Evolutionary conservation across 768 basidiomycete genomes (phyloP), one percentile per base, ranked within the genome.

Genomic region (Boletus edulis): DNA sequence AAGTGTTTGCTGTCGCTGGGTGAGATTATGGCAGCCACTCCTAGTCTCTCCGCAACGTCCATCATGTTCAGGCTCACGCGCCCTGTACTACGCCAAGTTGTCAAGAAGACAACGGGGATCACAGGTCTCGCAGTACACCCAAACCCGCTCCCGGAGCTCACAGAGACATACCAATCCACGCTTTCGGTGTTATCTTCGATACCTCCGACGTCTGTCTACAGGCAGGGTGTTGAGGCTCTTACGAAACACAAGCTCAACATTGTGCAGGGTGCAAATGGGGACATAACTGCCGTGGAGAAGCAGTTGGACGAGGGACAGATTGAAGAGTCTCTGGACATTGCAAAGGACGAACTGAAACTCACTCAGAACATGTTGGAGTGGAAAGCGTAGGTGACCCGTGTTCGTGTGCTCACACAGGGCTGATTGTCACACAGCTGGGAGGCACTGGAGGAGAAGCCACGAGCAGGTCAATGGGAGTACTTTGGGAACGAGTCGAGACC

Each of bases 401-500:
- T 45, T 31, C 13, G 12, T 46, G 39, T 37, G 51, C 55, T 35
- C 40, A 35, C 32, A 46, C 14, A 32, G 41, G 40, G 54, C 49
- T 58, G 42, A 60, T 31, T 32, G 5, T 58, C 4, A 20, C 55
- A 43, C 62, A 94, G 95, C 38, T 97, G 93, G 94, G 94, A 96
- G 69, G 79, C 90, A 15, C 74, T 97, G 58, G 87, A 87, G 67
- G 88, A 92, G 69, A 86, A 84, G 55, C 83, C 92, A 22, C 83
- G 84, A 56, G 78, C 81, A 12, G 89, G 89, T 20, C 94, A 97
- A 71, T 98, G 94, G 94, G 84, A 89, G 63, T 91, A 93, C 67
- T 78, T 84, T 72, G 86, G 83, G 53, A 80, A 81, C 71, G 74
- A 74, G 35, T 73, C 81, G 39, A 72, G 67, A 39, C 73, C 77